A percentile compares a stretch with the other conserved stretches of the same genome.
Evolutionary conservation across 2,329 filamentous ascomycete species (phyloP).

Genomic region (Claviceps purpurea): DNA sequence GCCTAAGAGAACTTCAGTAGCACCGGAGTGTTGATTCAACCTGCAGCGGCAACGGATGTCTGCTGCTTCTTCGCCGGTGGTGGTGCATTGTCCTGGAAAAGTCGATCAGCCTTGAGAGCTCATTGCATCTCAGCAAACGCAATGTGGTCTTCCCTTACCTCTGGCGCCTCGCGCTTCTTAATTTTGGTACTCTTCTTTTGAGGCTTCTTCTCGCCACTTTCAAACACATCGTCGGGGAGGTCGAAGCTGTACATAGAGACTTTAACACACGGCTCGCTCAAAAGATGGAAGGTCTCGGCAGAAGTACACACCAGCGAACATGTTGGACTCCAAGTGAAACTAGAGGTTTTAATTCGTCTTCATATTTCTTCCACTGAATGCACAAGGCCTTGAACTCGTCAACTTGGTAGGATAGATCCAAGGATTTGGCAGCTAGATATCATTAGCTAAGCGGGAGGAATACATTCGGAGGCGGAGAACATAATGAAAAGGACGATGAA

Average conservation of each 20-base stretch:
- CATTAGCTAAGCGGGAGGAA: background rate
- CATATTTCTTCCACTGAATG: conserved; percentile 60
- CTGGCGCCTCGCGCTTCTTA: conserved; percentile 36
- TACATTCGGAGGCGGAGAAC: background rate
- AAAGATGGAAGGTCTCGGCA: background rate
- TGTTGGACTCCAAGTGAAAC: conserved; percentile 66
- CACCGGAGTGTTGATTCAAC: conserved; percentile 12
- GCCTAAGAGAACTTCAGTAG: background rate
- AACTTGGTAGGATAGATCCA: conserved; percentile 71
- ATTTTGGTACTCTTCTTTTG: conserved; percentile 37
- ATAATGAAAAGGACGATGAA: background rate
- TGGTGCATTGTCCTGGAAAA: conserved; percentile 21
- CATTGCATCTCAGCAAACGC: conserved; percentile 3
- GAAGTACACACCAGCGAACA: conserved; percentile 59
- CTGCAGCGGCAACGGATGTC: conserved; percentile 26
- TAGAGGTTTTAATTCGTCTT: conserved; percentile 49
- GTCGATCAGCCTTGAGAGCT: conserved; percentile 13
- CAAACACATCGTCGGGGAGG: conserved; percentile 82
- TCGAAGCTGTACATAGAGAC: conserved; percentile 48
- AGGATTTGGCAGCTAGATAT: conserved; percentile 47
- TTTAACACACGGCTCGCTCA: background rate
- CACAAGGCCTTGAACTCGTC: conserved; percentile 78
- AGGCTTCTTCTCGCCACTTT: conserved; percentile 61
- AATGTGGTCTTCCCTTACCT: conserved; percentile 22
- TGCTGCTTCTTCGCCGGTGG: conserved; percentile 29